Conservation (phyloP, 2,329 filamentous ascomycete genomes). For the Fonsecaea monophora region DNA sequence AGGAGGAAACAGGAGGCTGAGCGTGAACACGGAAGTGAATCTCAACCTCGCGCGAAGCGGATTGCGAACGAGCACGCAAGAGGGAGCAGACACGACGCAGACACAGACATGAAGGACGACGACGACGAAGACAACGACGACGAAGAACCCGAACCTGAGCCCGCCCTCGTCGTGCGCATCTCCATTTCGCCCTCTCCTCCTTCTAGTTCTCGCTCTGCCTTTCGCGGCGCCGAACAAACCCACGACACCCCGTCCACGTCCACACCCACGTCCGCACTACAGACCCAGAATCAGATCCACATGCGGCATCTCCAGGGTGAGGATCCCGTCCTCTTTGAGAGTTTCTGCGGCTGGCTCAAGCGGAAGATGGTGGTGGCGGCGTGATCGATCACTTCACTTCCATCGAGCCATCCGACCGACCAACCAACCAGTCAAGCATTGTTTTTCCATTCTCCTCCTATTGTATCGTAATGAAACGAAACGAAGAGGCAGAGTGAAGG, state of each 20-base stretch:
- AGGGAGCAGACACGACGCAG: constrained; percentile 52
- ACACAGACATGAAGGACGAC: constrained; percentile 55
- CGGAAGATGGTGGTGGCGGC: constrained; percentile 49
- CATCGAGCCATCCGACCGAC: too few species aligned
- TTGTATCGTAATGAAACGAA: too few species aligned
- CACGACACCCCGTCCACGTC: neutral
- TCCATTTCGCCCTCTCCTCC: neutral
- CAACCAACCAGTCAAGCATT: too few species aligned
- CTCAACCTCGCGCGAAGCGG: constrained; percentile 34
- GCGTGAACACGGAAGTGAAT: constrained; percentile 32
- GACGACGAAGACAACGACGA: constrained; percentile 10
- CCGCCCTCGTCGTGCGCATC: constrained; percentile 28
- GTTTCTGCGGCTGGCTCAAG: constrained; percentile 82
- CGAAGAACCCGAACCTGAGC: constrained; percentile 24
- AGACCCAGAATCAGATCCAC: constrained; percentile 44
- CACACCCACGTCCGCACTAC: constrained; percentile 1
- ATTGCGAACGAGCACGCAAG: constrained; percentile 45
- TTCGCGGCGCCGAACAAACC: neutral
- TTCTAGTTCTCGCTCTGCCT: neutral
- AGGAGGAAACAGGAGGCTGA: constrained; percentile 55
- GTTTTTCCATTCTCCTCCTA: too few species aligned
- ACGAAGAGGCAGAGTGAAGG: too few species aligned
- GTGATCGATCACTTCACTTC: neutral
- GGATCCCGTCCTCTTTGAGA: constrained; percentile 79
- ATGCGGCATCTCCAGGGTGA: constrained; percentile 78